Evolutionary conservation across 2,329 filamentous ascomycete genomes (phyloP), one percentile per base, ranked within the genome.

Genomic region (Talaromyces sp.): DNA sequence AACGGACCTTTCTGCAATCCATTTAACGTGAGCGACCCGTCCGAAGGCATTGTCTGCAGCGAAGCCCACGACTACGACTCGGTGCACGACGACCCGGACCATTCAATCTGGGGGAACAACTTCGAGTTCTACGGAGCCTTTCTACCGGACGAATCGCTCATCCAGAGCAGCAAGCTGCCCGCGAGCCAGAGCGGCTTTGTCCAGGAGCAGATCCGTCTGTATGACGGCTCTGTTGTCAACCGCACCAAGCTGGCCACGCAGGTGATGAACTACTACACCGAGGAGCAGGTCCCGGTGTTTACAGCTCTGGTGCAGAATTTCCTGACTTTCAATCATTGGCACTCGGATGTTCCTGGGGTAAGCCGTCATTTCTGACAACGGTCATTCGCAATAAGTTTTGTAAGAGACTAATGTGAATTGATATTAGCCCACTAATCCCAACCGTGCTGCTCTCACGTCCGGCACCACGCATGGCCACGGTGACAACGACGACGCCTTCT

Each of bases 281-380:
- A 73, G 0, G 71, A 75, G 4, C 74, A 77, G 59, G 69, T 79
- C 19, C 76, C 74, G 1, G 72, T 79, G 24, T 74, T 78, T 61
- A 74, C 68, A 38, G 61, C 71, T 3, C 70, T 79, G 26, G 76
- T 76, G 0, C 68, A 79, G 60, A 78, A 79, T 59, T 79, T 73
- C 53, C 72, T 78, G 1, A 74, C 78, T 1, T 78, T 79, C 61
- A 77, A 79, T 62, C 67, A 73, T 35, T 79, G 77, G 76, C 77
- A 77, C 54, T 72, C 74, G 19, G 58, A 74, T 2, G 72, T 77
- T 2, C 75, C 59, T 26, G 59, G 59, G 1, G 61, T 62, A 58
- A 55, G 19, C 5, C 17, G 19, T 19, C 26, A 19, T 11, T 27
- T 4, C 17, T 17, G 11, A n/a, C 5, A 43, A 3, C 19, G 14